phyloP scores from a whole-genome alignment of 2,329 filamentous ascomycete genomes.

The Xylaria digitata region DNA sequence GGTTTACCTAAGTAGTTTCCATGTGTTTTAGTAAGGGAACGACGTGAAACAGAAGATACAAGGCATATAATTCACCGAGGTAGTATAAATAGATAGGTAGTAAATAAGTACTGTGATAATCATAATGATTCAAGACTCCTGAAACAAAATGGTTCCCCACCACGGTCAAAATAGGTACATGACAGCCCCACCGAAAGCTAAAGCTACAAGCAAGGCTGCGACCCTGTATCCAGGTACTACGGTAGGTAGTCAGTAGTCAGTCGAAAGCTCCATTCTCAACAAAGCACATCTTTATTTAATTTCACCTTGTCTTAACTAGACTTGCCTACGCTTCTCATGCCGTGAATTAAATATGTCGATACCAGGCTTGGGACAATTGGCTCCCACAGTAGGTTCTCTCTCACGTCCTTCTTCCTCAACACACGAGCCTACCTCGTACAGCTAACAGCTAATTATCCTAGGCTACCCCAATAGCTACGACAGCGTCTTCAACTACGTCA shows the following conservation, averaged over 20 bases:
- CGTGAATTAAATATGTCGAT: slow-evolving; percentile 70
- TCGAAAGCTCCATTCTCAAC: neutral
- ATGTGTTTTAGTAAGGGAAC: neutral
- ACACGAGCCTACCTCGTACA: neutral
- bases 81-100: neutral
- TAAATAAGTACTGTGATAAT: neutral
- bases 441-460: slow-evolving; percentile 28
- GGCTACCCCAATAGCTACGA: slow-evolving; percentile 40
- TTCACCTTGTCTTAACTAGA: neutral
- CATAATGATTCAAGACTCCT: neutral
- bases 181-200: slow-evolving; percentile 24
- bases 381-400: slow-evolving; percentile 62
- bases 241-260: too few relatives aligned
- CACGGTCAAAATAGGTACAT: neutral
- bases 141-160: neutral
- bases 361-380: slow-evolving; percentile 77
- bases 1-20: too few relatives aligned
- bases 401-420: neutral
- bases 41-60: neutral
- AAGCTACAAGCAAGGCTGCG: slow-evolving; percentile 14
- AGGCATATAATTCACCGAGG: neutral
- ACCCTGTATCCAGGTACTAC: too few relatives aligned
- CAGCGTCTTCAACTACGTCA: slow-evolving; percentile 43
- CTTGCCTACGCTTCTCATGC: neutral
- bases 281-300: neutral